phyloP scores from a whole-genome alignment of 2,329 filamentous ascomycete genomes.

The Sporothrix luriei region DNA sequence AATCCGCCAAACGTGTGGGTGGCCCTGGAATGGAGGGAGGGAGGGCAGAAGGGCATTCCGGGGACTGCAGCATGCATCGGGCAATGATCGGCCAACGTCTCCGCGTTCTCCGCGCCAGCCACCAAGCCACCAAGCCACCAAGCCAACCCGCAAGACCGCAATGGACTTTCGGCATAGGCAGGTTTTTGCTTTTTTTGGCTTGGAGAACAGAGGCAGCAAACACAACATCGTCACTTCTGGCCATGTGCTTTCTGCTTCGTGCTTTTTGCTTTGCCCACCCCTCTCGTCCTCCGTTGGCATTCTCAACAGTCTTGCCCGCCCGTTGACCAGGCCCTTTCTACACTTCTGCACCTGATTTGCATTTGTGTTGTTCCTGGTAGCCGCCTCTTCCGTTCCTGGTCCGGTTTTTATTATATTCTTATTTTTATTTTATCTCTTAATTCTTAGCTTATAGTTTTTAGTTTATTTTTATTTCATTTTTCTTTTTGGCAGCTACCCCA shows the following conservation, averaged over 20 bases:
- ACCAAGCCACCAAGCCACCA: too few relatives aligned
- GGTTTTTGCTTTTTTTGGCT: too few relatives aligned
- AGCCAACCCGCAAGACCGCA: too few relatives aligned
- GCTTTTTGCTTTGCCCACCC: neutral
- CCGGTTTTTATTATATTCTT: too few relatives aligned
- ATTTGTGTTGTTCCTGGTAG: neutral
- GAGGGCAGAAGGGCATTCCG: neutral
- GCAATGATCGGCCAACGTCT: slow-evolving; percentile 12
- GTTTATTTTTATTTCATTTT: neutral
- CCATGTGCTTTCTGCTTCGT: too few relatives aligned
- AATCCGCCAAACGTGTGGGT: neutral
- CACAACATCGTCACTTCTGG: neutral
- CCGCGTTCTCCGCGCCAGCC: slow-evolving; percentile 16
- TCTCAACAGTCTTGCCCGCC: neutral
- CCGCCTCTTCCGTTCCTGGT: too few relatives aligned
- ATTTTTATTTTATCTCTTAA: too few relatives aligned
- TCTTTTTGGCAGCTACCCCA: too few relatives aligned
- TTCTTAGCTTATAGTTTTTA: too few relatives aligned
- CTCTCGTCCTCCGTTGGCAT: neutral
- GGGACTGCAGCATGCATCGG: neutral
- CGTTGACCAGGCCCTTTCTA: too few relatives aligned
- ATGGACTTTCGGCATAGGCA: neutral
- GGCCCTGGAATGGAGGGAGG: neutral
- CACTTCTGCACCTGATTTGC: neutral
- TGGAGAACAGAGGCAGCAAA: too few relatives aligned